These are phyloP conservation scores for Haplographium delicatum DNA, from an alignment of 495 filamentous ascomycete genomes.

Conservation along the genomic window DNA sequence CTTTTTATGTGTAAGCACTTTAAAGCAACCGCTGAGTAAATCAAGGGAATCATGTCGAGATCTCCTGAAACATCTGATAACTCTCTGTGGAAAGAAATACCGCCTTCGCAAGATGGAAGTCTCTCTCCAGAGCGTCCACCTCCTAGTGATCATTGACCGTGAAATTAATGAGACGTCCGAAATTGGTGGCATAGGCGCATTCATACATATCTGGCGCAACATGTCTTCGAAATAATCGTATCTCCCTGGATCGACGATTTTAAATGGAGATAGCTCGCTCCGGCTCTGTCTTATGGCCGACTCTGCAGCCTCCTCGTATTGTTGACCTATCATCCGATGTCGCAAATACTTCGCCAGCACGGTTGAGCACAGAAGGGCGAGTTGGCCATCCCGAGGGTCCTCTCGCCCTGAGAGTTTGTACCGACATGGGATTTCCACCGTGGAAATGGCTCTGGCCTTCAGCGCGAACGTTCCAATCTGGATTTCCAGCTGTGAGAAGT, in stretches of 20 bases:
- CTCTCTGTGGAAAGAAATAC: conserved; percentile 17
- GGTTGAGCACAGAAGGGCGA: conserved; percentile 14
- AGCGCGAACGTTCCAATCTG: conserved; percentile 22
- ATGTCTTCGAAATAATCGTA: conserved; percentile 8
- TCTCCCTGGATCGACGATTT: not conserved
- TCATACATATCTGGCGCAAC: conserved; percentile 13
- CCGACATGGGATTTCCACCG: conserved; percentile 12
- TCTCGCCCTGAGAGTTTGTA: not conserved
- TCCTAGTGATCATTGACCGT: conserved; percentile 18
- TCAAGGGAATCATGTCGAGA: conserved; percentile 18
- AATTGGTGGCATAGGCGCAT: conserved; percentile 20
- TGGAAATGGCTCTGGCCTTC: conserved; percentile 19
- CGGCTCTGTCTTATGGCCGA: conserved; percentile 11
- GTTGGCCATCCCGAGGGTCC: not conserved
- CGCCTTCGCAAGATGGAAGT: conserved; percentile 8
- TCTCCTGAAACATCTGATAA: conserved; percentile 11
- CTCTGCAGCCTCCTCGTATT: conserved; percentile 21
- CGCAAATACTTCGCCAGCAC: conserved; percentile 23
- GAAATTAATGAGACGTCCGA: conserved; percentile 22
- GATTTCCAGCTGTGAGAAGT: conserved; percentile 10
- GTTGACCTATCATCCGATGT: conserved; percentile 14
- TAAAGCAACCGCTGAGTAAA: conserved; percentile 16
- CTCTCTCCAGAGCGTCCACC: conserved; percentile 20
- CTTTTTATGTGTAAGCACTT: conserved; percentile 4
- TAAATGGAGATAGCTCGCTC: conserved; percentile 5